Percentiles rank a stretch among this genome's conserved stretches.
These are phyloP conservation scores for Aristolochia contorta DNA, from an alignment of 164 flowering plant genomes.

Conservation along the genomic window DNA sequence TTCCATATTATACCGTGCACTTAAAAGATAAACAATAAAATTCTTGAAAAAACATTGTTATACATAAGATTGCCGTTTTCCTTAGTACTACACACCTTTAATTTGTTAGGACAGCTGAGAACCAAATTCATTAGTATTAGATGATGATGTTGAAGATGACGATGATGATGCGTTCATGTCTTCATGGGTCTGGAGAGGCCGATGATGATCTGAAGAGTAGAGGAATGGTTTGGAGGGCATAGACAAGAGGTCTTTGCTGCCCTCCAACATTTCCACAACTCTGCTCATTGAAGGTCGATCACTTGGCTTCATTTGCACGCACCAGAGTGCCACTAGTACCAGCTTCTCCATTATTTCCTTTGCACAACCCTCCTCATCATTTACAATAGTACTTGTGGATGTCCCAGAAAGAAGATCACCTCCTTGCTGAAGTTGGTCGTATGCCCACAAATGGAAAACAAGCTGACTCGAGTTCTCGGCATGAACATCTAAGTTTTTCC, in stretches of 20 bases:
- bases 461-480: constrained; percentile 1
- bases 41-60: too few relatives aligned
- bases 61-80: too few relatives aligned
- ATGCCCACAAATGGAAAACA: constrained; percentile 7
- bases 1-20: too few relatives aligned
- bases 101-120: too few relatives aligned
- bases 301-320: constrained; percentile 20
- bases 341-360: constrained; percentile 13
- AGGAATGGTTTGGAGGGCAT: constrained; percentile 14
- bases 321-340: constrained; percentile 19
- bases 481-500: neutral
- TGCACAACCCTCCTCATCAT: constrained; percentile 4
- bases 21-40: too few relatives aligned
- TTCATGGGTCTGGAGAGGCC: too few relatives aligned
- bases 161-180: too few relatives aligned
- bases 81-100: too few relatives aligned
- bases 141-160: too few relatives aligned
- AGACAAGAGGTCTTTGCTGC: constrained; percentile 4
- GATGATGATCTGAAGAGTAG: neutral
- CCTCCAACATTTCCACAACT: constrained; percentile 23
- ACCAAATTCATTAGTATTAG: too few relatives aligned
- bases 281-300: constrained; percentile 21
- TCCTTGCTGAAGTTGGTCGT: neutral
- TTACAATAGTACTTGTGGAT: neutral
- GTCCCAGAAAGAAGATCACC: neutral